Percentiles rank a stretch among this genome's conserved stretches.
These are phyloP conservation scores for Mycena galopus DNA, from an alignment of 768 basidiomycete genomes.

Conservation along the genomic window DNA sequence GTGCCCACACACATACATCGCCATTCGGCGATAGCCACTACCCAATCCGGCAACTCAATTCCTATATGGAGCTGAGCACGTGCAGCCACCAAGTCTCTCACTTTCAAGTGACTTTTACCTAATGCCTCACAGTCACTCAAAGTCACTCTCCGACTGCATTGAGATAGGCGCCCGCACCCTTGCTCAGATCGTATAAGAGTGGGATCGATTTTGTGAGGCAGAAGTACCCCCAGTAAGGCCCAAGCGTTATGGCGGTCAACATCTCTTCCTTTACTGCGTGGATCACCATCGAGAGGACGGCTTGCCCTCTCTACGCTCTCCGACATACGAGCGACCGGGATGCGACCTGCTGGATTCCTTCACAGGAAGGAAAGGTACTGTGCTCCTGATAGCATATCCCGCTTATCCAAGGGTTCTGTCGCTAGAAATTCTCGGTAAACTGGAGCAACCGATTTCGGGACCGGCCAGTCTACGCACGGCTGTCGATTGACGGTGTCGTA, in stretches of 20 bases:
- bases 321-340: constrained; percentile 4
- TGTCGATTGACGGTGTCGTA: constrained; percentile 41
- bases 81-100: background rate
- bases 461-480: constrained; percentile 36
- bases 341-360: constrained; percentile 41
- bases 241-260: constrained; percentile 17
- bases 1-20: no score
- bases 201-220: background rate
- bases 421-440: constrained; percentile 42
- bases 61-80: constrained; percentile 1
- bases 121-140: background rate
- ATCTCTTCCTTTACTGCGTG: constrained; percentile 37
- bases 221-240: background rate
- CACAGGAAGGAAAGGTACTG: constrained; percentile 38
- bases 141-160: background rate
- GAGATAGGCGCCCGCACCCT: background rate
- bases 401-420: background rate
- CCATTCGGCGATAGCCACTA: background rate
- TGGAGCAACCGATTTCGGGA: constrained; percentile 38
- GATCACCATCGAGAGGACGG: constrained; percentile 37
- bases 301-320: constrained; percentile 30
- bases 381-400: background rate
- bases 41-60: constrained; percentile 10
- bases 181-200: background rate
- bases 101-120: background rate